Conservation (phyloP, 139 green algal genomes). For the Picochlorum sp. region DNA sequence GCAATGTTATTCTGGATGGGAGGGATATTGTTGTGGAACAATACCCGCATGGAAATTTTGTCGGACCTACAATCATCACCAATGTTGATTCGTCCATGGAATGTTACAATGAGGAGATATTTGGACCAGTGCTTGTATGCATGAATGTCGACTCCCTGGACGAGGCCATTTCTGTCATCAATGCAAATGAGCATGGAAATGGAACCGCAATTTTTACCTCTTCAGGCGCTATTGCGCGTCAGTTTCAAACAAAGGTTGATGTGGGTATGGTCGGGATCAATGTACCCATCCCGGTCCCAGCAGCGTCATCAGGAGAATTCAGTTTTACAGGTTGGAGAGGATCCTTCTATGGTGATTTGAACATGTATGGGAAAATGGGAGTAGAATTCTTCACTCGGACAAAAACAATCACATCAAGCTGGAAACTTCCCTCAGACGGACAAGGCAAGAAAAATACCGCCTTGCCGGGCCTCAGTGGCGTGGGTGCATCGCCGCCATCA, state of each 20-base stretch:
- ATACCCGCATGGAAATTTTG: conserved; percentile 81
- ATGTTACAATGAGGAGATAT: conserved; percentile 90
- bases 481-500: conserved; percentile 26
- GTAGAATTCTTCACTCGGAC: conserved; percentile 90
- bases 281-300: conserved; percentile 91
- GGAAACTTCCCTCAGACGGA: conserved; percentile 30
- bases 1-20: conserved; percentile 65
- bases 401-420: conserved; percentile 91
- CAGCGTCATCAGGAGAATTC: conserved; percentile 76
- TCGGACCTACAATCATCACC: conserved; percentile 83
- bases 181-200: conserved; percentile 88
- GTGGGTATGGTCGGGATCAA: conserved; percentile 89
- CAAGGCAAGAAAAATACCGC: no score
- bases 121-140: conserved; percentile 86
- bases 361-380: conserved; percentile 83
- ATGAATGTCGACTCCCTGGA: conserved; percentile 72
- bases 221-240: conserved; percentile 65
- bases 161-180: conserved; percentile 78
- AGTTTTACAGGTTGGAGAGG: conserved; percentile 91
- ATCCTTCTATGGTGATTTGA: conserved; percentile 83
- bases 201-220: conserved; percentile 89
- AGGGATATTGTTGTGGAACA: conserved; percentile 48
- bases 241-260: conserved; percentile 56
- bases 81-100: conserved; percentile 73
- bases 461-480: conserved; percentile 33